These are phyloP conservation scores for Leccinum rimulosum DNA, from an alignment of 768 basidiomycete genomes.

Conservation along the genomic window DNA sequence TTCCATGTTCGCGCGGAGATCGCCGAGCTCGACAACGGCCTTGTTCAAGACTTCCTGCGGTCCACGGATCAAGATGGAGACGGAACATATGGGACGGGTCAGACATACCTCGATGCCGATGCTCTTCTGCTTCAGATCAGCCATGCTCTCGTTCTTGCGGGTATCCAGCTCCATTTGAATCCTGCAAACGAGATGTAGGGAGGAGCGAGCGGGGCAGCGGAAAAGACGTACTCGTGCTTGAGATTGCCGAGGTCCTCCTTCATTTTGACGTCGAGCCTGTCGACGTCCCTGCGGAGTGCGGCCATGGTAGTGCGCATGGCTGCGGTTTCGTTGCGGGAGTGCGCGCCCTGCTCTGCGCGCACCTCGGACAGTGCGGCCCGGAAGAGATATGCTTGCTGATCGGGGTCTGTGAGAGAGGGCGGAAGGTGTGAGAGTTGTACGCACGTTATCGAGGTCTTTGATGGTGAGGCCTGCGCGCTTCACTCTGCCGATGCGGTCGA, in stretches of 20 bases:
- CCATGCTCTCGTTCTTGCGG: conserved; percentile 85
- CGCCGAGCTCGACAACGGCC: conserved; percentile 68
- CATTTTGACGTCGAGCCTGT: conserved; percentile 83
- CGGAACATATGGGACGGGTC: not conserved
- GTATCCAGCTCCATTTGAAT: conserved; percentile 97
- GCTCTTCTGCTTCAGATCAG: conserved; percentile 81
- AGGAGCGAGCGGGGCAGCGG: not conserved
- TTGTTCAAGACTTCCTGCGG: conserved; percentile 72
- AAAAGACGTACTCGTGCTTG: conserved; percentile 80
- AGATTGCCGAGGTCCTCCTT: conserved; percentile 88
- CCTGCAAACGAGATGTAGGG: conserved; percentile 38
- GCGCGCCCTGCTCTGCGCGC: conserved; percentile 79
- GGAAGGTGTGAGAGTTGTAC: conserved; percentile 18
- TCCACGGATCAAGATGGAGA: not conserved
- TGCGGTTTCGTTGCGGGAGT: conserved; percentile 80
- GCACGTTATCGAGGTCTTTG: conserved; percentile 82
- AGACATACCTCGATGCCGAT: conserved; percentile 74
- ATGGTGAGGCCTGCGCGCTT: conserved; percentile 65
- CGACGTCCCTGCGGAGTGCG: conserved; percentile 84
- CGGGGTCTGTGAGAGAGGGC: not conserved
- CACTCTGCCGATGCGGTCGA: conserved; percentile 72
- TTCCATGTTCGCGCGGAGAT: conserved; percentile 77
- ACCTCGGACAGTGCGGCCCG: conserved; percentile 90
- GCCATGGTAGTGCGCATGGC: conserved; percentile 73
- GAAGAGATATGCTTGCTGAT: conserved; percentile 92